Base-by-base conservation (phyloP, 176 grass and related monocot species). In the Thalia dealbata region DNA sequence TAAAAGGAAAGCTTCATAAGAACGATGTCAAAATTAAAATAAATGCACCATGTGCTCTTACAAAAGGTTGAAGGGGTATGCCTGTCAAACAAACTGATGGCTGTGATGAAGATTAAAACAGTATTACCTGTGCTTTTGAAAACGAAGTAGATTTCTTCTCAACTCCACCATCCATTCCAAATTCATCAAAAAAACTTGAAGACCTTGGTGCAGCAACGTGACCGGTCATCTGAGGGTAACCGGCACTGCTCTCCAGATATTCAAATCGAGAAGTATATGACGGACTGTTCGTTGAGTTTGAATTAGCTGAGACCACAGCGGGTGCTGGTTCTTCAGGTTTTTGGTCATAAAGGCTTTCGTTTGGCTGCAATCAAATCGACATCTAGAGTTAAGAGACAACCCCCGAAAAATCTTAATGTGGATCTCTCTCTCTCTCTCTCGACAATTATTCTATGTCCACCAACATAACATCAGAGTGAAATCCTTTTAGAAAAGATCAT, bases 281-380 rank as follows among this genome's bases (percentile, higher is more conserved):
- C 70, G 77, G 82, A 70, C 85, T 78, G 77, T 74, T 74, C 45
- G 65, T 15, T 45, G 41, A 65, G 45, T 77, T 82, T 61, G 63
- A 79, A 67, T 76, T 86, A 65, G 67, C 41, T 43, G 84, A 79
- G 12, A 77, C 64, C 79, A 86, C 26, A 45, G 72, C 52, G 21
- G 87, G 87, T 78, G 85, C 80, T 67, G 85, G 79, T 61, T 93
- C 87, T 86, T 93, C 95, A 10, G 95, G 95, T 52, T 95, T 99
- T 79, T 99, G 95, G 50, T 99, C 85, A 83, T 99, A 99, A 38
- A 99, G 79, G 69, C 81, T 91, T 84, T 95, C 95, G 79, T 82
- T 99, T 80, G 81, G 75, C 95, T 99, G 71, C 52, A 85, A 63
- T 18, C 73, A 82, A 70, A 66, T 58, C 0, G 23, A 67, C 43